These are phyloP conservation scores for Chaetomium globosum DNA, from an alignment of 2,329 filamentous ascomycete species.

Conservation along the genomic window DNA sequence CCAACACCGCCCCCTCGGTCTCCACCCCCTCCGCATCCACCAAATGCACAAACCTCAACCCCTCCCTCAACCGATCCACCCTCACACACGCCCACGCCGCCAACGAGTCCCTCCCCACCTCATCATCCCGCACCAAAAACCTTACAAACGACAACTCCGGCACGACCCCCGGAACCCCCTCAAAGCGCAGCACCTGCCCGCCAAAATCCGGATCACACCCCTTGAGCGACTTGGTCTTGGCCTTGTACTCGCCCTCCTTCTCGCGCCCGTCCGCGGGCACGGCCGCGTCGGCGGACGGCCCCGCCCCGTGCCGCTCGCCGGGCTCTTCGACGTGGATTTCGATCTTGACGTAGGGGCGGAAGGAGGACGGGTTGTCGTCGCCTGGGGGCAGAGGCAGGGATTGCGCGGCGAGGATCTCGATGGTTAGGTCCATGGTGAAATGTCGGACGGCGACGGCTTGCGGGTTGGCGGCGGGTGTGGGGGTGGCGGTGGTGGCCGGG, in stretches of 20 bases:
- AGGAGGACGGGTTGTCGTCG: conserved; percentile 56
- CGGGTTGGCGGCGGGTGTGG: conserved; percentile 36
- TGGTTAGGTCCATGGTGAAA: conserved; percentile 67
- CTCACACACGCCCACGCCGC: conserved; percentile 88
- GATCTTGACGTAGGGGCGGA: conserved; percentile 80
- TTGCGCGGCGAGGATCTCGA: conserved; percentile 78
- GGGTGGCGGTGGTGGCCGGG: conserved; percentile 8
- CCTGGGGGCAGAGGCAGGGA: conserved; percentile 66
- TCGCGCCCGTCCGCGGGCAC: conserved; percentile 50
- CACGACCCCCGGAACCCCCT: conserved; percentile 58
- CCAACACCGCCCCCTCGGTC: conserved; percentile 70
- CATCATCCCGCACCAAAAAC: conserved; percentile 87
- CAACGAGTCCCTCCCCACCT: conserved; percentile 74
- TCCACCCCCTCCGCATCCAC: conserved; percentile 65
- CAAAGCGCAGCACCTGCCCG: conserved; percentile 61
- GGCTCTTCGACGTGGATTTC: conserved; percentile 80
- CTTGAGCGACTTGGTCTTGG: conserved; percentile 57
- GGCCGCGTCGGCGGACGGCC: conserved; percentile 45
- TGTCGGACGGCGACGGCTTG: conserved; percentile 47
- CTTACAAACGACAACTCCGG: conserved; percentile 73
- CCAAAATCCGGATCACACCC: conserved; percentile 66
- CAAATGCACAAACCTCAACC: conserved; percentile 77
- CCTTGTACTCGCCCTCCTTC: conserved; percentile 59
- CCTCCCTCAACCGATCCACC: conserved; percentile 75
- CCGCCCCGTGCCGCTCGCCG: conserved; percentile 49